phyloP scores from a whole-genome alignment of 2,329 filamentous ascomycete genomes.

The Neofusicoccum umdonicola region DNA sequence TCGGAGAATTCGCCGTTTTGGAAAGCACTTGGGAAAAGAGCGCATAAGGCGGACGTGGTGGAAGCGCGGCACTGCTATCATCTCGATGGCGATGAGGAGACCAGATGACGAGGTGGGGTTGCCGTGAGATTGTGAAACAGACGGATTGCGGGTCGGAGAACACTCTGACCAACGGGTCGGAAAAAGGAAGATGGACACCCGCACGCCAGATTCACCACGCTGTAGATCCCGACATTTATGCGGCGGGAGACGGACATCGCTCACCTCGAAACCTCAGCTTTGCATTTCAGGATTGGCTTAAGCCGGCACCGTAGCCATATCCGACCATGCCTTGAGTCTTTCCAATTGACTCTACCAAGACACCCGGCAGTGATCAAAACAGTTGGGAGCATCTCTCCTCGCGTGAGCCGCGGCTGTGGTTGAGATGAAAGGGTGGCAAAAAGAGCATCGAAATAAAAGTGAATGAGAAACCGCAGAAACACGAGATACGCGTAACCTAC shows the following conservation, averaged over 20 bases:
- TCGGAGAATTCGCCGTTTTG: no score
- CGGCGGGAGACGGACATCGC: not conserved
- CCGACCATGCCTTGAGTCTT: no score
- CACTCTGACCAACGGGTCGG: slow-evolving; percentile 1
- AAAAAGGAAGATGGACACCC: not conserved
- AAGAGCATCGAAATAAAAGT: slow-evolving; percentile 3
- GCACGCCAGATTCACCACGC: not conserved
- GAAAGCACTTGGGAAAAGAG: not conserved
- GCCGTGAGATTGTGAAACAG: not conserved
- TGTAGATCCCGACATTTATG: slow-evolving; percentile 9
- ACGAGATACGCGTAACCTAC: not conserved
- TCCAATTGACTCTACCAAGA: no score
- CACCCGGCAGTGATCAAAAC: no score
- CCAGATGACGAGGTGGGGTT: not conserved
- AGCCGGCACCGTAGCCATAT: no score
- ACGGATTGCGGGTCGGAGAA: not conserved
- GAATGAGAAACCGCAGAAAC: not conserved
- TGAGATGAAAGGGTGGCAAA: not conserved
- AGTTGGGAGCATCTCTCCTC: not conserved
- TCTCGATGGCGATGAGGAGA: not conserved
- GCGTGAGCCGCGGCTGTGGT: not conserved
- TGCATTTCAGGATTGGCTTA: no score
- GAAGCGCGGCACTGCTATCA: no score
- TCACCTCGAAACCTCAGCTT: not conserved
- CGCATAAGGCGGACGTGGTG: not conserved